These are phyloP conservation scores for Moniliophthora roreri DNA, from an alignment of 1,284 basidiomycete genomes.

Conservation along the genomic window DNA sequence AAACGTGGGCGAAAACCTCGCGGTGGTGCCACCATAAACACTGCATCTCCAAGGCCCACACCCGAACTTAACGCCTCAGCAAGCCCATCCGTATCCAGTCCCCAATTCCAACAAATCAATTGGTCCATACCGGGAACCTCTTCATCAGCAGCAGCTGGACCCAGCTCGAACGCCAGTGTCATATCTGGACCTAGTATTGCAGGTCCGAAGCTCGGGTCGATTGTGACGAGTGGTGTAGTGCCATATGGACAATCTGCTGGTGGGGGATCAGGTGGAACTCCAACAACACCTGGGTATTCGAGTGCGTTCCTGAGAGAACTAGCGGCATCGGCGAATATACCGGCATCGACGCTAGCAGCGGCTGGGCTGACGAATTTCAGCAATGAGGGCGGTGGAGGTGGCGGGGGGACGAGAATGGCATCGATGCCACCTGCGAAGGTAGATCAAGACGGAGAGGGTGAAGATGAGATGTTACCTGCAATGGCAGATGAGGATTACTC, in stretches of 20 bases:
- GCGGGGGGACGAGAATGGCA: not conserved
- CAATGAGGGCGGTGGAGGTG: too few species aligned
- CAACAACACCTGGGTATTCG: not conserved
- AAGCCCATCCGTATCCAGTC: constrained; percentile 16
- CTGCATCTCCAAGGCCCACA: constrained; percentile 25
- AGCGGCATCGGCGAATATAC: not conserved
- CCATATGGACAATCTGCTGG: constrained; percentile 8
- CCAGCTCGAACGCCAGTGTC: constrained; percentile 2
- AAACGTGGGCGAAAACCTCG: constrained; percentile 63
- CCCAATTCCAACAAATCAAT: constrained; percentile 40
- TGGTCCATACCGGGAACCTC: constrained; percentile 31
- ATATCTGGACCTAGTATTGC: constrained; percentile 11
- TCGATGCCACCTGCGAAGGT: constrained; percentile 14
- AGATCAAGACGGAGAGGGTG: constrained; percentile 61
- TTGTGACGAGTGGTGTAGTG: constrained; percentile 7
- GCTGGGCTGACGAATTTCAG: not conserved
- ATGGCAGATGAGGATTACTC: constrained; percentile 88
- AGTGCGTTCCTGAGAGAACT: constrained; percentile 4
- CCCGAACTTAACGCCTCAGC: constrained; percentile 13
- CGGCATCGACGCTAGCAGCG: not conserved
- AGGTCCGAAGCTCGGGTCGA: constrained; percentile 7
- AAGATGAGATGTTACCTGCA: constrained; percentile 72
- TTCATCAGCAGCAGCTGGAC: constrained; percentile 15
- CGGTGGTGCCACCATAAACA: constrained; percentile 31
- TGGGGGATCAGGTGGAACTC: not conserved